Conservation (phyloP, 768 basidiomycete species). For the Leccinellum rugosiceps region DNA sequence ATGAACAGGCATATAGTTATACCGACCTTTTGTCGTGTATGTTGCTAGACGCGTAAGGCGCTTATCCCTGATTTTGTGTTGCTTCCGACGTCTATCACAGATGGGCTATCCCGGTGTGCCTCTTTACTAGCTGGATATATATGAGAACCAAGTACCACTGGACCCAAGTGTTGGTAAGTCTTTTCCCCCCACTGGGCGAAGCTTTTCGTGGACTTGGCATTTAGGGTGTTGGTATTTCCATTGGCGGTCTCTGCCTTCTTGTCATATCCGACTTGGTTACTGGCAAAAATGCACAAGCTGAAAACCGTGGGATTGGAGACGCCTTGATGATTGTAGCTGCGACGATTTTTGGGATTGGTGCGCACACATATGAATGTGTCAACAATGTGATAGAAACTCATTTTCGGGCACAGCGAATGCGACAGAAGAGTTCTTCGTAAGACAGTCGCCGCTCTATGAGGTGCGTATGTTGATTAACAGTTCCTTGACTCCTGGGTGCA, state of each 20-base stretch:
- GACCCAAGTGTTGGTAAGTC: slow-evolving; percentile 70
- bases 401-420: slow-evolving; percentile 61
- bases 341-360: slow-evolving; percentile 81
- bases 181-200: neutral
- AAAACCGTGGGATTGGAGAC: slow-evolving; percentile 69
- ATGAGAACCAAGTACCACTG: slow-evolving; percentile 77
- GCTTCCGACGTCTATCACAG: slow-evolving; percentile 33
- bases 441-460: slow-evolving; percentile 77
- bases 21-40: slow-evolving; percentile 86
- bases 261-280: slow-evolving; percentile 76
- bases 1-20: slow-evolving; percentile 66
- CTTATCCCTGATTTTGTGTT: neutral
- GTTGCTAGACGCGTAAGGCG: slow-evolving; percentile 78
- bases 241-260: slow-evolving; percentile 72
- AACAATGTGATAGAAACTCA: neutral
- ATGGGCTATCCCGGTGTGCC: slow-evolving; percentile 86
- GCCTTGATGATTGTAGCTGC: slow-evolving; percentile 84
- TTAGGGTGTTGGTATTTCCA: slow-evolving; percentile 69
- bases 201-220: neutral
- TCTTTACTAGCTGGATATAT: slow-evolving; percentile 77
- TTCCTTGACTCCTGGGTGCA: neutral
- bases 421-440: slow-evolving; percentile 85
- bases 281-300: slow-evolving; percentile 65
- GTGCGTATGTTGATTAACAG: slow-evolving; percentile 23
- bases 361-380: slow-evolving; percentile 25